Evolutionary conservation across 2,329 filamentous ascomycete species (phyloP).

Genomic region (Beauveria caledonica): DNA sequence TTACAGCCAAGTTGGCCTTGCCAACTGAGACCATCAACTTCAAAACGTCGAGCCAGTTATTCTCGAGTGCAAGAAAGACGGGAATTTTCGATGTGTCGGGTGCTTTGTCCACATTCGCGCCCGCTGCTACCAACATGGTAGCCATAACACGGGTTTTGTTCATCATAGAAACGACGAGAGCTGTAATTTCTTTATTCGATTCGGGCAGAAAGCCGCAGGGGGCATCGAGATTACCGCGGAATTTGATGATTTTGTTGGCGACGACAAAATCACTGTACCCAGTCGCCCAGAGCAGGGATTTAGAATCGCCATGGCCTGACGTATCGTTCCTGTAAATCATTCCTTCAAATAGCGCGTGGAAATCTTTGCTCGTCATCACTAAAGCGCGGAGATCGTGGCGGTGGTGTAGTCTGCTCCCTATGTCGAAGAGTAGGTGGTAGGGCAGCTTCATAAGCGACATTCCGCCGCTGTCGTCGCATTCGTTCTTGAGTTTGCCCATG

Average conservation of each 20-base stretch:
- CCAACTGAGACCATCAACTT: not conserved
- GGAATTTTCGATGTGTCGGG: not conserved
- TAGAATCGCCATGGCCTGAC: no score
- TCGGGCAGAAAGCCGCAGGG: rapidly evolving
- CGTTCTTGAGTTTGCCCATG: not conserved
- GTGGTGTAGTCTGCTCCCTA: not conserved
- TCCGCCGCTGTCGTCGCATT: not conserved
- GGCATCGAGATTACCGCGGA: not conserved
- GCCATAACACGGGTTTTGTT: not conserved
- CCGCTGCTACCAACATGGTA: not conserved
- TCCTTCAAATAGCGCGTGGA: not conserved
- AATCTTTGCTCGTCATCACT: not conserved
- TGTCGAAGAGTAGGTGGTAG: not conserved
- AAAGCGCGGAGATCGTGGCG: not conserved
- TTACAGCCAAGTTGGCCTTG: not conserved
- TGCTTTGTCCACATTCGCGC: not conserved
- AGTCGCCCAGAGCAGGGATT: not conserved
- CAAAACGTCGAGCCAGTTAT: not conserved
- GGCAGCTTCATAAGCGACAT: not conserved
- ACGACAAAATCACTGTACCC: not conserved
- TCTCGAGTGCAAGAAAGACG: not conserved
- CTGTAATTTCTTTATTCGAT: not conserved
- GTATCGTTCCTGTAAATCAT: not conserved
- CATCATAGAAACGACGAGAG: not conserved
- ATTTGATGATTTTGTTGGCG: not conserved